phyloP scores from a whole-genome alignment of 2,329 filamentous ascomycete genomes.

The Helotiales sp. region DNA sequence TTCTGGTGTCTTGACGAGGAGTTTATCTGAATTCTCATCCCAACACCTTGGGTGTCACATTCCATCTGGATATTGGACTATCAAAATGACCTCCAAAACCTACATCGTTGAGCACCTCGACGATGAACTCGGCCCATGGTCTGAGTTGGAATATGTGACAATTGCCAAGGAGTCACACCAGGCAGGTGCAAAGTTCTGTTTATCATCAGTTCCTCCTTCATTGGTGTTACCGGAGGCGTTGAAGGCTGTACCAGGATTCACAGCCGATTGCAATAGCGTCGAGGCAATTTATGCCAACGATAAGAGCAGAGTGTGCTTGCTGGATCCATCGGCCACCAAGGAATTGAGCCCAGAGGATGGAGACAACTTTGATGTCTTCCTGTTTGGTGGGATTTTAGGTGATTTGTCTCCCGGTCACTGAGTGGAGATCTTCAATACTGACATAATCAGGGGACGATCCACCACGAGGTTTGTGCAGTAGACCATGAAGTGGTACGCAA shows the following conservation, averaged over 20 bases:
- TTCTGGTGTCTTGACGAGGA: background rate
- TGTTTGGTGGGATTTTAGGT: slow-evolving; percentile 97
- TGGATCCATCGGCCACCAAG: slow-evolving; percentile 82
- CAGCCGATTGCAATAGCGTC: slow-evolving; percentile 76
- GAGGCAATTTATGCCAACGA: slow-evolving; percentile 77
- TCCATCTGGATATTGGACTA: slow-evolving; percentile 10
- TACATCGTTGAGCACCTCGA: slow-evolving; percentile 98
- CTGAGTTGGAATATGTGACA: slow-evolving; percentile 85
- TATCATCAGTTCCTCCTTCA: slow-evolving; percentile 76
- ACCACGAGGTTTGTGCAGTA: slow-evolving; percentile 71
- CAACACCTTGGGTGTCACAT: background rate
- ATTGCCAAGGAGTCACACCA: slow-evolving; percentile 82
- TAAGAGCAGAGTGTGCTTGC: slow-evolving; percentile 80
- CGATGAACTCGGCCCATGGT: slow-evolving; percentile 92
- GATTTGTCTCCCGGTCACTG: slow-evolving; percentile 38
- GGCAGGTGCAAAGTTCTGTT: slow-evolving; percentile 71
- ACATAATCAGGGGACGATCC: slow-evolving; percentile 79
- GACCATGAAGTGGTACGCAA: slow-evolving; percentile 8
- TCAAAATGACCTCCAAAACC: slow-evolving; percentile 61
- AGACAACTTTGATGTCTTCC: slow-evolving; percentile 82
- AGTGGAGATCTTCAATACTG: slow-evolving; percentile 24
- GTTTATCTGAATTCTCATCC: background rate
- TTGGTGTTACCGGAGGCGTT: slow-evolving; percentile 68
- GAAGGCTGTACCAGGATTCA: slow-evolving; percentile 63
- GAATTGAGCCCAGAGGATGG: slow-evolving; percentile 86